These are phyloP conservation scores for Betula pendula DNA, from an alignment of 306 rosid species.

Conservation along the genomic window DNA sequence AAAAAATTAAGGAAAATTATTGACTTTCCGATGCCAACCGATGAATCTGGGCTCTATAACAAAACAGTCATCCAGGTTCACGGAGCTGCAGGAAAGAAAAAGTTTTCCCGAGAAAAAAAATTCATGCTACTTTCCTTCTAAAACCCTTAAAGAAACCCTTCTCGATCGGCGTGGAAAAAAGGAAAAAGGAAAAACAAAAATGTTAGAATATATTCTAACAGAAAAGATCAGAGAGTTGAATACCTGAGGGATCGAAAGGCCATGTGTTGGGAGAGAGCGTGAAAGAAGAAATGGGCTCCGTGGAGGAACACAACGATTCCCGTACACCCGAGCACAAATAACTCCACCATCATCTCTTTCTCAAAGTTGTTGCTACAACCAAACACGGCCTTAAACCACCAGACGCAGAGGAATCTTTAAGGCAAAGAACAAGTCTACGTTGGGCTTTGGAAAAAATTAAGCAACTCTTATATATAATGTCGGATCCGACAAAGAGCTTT, in stretches of 20 bases:
- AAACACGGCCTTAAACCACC: not conserved
- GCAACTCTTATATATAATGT: not conserved
- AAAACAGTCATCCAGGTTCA: not conserved
- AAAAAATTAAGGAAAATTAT: not conserved
- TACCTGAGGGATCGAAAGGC: conserved; percentile 49
- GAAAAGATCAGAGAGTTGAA: not conserved
- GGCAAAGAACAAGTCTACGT: not conserved
- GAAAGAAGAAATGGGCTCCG: conserved; percentile 47
- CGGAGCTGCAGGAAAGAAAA: not conserved
- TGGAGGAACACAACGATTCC: conserved; percentile 49
- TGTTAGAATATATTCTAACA: no score
- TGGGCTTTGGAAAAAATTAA: no score
- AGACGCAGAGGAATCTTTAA: not conserved
- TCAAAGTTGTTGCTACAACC: not conserved
- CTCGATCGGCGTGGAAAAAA: no score
- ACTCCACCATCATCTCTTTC: conserved; percentile 37
- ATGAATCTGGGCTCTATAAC: not conserved
- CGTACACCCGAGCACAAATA: conserved; percentile 43
- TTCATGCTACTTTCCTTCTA: not conserved
- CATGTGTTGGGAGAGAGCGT: conserved; percentile 33
- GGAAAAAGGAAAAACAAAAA: no score
- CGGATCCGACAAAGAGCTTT: no score
- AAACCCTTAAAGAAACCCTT: not conserved
- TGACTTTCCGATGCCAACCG: not conserved
- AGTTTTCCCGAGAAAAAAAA: not conserved